A percentile compares a stretch with the other conserved stretches of the same genome.
Evolutionary conservation across 2,329 filamentous ascomycete species (phyloP).

Genomic region (Fusarium falciforme): DNA sequence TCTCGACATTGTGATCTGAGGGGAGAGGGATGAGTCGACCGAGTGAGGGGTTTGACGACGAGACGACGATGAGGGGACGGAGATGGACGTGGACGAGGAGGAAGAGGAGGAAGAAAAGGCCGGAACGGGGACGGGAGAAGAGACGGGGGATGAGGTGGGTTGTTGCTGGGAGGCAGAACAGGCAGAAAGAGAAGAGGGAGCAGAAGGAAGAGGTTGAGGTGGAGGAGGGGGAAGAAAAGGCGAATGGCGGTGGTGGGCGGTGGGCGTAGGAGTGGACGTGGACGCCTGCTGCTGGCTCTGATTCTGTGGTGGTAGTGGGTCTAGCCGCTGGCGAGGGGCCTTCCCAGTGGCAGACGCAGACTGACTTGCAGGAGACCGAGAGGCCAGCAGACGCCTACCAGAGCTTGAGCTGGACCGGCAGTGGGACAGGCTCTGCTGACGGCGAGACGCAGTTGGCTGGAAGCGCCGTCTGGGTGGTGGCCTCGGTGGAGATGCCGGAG

Average conservation of each 20-base stretch:
- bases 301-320: conserved; percentile 28
- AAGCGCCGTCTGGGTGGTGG: conserved; percentile 37
- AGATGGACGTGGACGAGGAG: background rate
- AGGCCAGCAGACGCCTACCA: conserved; percentile 35
- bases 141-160: conserved; percentile 35
- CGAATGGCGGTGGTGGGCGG: conserved; percentile 42
- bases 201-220: conserved; percentile 36
- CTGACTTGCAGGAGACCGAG: conserved; percentile 36
- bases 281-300: conserved; percentile 25
- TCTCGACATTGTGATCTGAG: conserved; percentile 53
- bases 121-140: conserved; percentile 24
- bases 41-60: conserved; percentile 33
- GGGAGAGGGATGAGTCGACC: conserved; percentile 18
- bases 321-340: conserved; percentile 42
- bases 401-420: conserved; percentile 38
- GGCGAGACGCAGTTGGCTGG: conserved; percentile 43
- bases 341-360: conserved; percentile 34
- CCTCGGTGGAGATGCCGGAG: conserved; percentile 28
- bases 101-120: background rate
- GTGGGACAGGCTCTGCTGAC: conserved; percentile 41
- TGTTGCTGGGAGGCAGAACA: conserved; percentile 35
- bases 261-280: conserved; percentile 10
- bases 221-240: conserved; percentile 48
- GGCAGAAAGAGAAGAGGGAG: conserved; percentile 40
- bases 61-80: conserved; percentile 3